Base-by-base conservation (phyloP, 352 stramenopile species). In the Albugo laibachii region DNA sequence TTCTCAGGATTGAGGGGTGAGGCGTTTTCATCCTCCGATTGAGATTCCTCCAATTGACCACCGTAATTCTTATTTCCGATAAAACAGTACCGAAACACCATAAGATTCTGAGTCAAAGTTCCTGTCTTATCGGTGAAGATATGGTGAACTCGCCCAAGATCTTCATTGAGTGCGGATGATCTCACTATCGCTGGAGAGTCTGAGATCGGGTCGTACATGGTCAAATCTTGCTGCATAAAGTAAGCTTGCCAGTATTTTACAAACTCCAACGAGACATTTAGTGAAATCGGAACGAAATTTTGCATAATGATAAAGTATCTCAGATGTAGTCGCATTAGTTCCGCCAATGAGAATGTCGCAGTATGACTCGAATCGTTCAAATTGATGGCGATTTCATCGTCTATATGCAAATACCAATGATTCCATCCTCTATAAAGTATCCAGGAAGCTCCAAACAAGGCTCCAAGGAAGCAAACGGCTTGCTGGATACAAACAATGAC, bases 261-360 rank as follows among this genome's bases (percentile, higher is more conserved):
- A 24, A 97, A 86, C 61, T 97, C 88, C 18, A 98, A 67, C 16
- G 92, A 97, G 5, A 99, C 92, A 58, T 98, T 98, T n/a, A 99
- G 66, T 51, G 86, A 97, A 21, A 99, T 87, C 16, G 95, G 95
- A 14, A 99, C 84, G 60, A 99, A 97, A 55, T 97, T 95, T 63
- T 87, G 92, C 71, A 97, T 93, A 56, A 98, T 85, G 21, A 97
- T 95, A 43, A 98, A 88, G 58, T 97, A 98, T 16, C 73, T 68
- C 18, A 95, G 36, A 41, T 95, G 80, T 14, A 96, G 42, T 38
- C 83, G 78, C 14, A 92, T 38, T 13, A 84, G 51, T 38, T 87
- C 75, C 50, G 60, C 52, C 16, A 75, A 59, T 14, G 63, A 61
- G 41, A 81, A 66, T 21, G 62, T 66, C 14, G 27, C 50, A 40